Percentiles rank a stretch among this genome's conserved stretches.
These are phyloP conservation scores for Calocybe gambosa DNA, from an alignment of 1,284 basidiomycete genomes.

Conservation along the genomic window DNA sequence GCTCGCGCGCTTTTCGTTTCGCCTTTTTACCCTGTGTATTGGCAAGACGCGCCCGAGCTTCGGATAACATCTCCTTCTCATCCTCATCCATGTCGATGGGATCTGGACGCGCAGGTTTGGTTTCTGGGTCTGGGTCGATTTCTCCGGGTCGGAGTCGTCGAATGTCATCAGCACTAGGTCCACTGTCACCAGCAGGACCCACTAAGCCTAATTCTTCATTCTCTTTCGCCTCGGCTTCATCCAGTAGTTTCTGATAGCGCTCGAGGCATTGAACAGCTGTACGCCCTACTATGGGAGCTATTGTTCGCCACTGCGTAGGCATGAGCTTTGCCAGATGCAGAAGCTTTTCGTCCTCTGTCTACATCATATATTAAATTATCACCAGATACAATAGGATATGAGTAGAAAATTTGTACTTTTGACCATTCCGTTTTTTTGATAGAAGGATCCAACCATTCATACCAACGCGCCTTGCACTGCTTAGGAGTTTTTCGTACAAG, in stretches of 20 bases:
- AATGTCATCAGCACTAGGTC: constrained; percentile 88
- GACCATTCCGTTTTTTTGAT: constrained; percentile 99
- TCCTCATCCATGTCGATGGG: constrained; percentile 99
- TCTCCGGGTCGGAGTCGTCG: constrained; percentile 89
- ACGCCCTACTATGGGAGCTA: constrained; percentile 98
- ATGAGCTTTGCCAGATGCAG: constrained; percentile 97
- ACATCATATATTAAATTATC: constrained; percentile 6
- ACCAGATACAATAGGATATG: too few relatives aligned
- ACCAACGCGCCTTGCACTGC: constrained; percentile 99
- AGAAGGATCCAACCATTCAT: constrained; percentile 99
- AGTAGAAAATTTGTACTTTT: too few relatives aligned
- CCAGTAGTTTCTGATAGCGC: constrained; percentile 95
- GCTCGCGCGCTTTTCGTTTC: constrained; percentile 95
- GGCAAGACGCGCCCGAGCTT: constrained; percentile 94
- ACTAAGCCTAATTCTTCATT: constrained; percentile 88
- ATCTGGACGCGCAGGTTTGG: constrained; percentile 95
- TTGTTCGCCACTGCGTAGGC: constrained; percentile 99
- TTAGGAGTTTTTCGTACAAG: constrained; percentile 99
- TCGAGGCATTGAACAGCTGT: constrained; percentile 98
- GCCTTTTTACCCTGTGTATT: constrained; percentile 99
- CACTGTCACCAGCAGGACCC: constrained; percentile 76
- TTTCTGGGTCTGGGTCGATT: constrained; percentile 98
- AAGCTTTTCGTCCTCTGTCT: constrained; percentile 98
- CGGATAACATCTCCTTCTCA: constrained; percentile 99
- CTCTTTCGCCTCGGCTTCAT: constrained; percentile 95